A percentile compares a stretch with the other conserved stretches of the same genome.
Conservation (phyloP, 179 eudicot genomes). For the Dionaea muscipula region DNA sequence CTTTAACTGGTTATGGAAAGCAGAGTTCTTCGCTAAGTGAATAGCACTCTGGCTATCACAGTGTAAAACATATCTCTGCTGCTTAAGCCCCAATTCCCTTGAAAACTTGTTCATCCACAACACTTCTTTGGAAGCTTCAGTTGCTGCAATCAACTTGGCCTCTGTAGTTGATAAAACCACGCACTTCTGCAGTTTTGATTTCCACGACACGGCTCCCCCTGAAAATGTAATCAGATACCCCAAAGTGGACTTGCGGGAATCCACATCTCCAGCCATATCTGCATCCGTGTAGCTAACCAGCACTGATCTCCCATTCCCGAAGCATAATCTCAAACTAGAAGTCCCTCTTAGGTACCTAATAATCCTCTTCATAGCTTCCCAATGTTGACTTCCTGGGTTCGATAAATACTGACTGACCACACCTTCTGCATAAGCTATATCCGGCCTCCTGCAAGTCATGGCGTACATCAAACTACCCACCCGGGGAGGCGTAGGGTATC, state of each 20-base stretch:
- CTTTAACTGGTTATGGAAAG: not conserved
- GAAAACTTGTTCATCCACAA: constrained; percentile 6
- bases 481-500: too few relatives aligned
- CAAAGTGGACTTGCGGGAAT: not conserved
- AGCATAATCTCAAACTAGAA: not conserved
- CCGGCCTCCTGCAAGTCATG: too few relatives aligned
- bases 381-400: not conserved
- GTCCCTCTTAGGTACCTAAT: not conserved
- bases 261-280: constrained; percentile 1
- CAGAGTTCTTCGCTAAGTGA: constrained; percentile 4
- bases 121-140: constrained; percentile 7
- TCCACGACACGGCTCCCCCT: constrained; percentile 2
- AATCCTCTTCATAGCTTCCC: constrained; percentile 1
- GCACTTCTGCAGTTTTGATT: constrained; percentile 5
- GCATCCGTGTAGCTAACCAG: constrained; percentile 4
- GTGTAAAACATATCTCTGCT: not conserved
- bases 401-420: too few relatives aligned
- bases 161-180: constrained; percentile 5
- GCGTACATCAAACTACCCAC: too few relatives aligned
- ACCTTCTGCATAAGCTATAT: too few relatives aligned
- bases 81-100: constrained; percentile 4
- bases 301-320: not conserved
- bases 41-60: constrained; percentile 6
- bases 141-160: constrained; percentile 3
- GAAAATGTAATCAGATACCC: constrained; percentile 2